Conservation (phyloP, 2,329 filamentous ascomycete genomes). For the Fusarium poae region DNA sequence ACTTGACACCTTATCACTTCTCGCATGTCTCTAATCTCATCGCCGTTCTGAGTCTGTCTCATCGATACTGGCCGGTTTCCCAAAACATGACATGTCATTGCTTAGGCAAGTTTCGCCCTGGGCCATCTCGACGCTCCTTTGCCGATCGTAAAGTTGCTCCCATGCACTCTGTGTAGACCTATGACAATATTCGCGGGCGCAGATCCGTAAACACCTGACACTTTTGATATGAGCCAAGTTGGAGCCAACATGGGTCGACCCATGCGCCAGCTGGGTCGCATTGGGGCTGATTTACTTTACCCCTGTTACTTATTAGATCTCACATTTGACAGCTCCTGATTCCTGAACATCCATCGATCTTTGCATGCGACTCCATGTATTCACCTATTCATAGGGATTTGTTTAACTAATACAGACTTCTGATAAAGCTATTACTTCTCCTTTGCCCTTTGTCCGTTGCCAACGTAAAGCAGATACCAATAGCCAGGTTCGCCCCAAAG, state of each 20-base stretch:
- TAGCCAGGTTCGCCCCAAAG: constrained; percentile 34
- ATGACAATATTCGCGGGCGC: background rate
- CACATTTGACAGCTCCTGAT: constrained; percentile 26
- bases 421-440: constrained; percentile 30
- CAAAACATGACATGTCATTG: constrained; percentile 1
- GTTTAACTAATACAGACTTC: constrained; percentile 19
- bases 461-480: constrained; percentile 28
- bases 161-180: background rate
- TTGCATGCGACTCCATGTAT: constrained; percentile 29
- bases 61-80: background rate
- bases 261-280: constrained; percentile 2
- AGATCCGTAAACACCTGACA: background rate
- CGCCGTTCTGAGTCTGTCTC: background rate
- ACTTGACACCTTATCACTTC: background rate
- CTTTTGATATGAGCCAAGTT: constrained; percentile 4
- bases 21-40: constrained; percentile 6
- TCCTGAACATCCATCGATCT: constrained; percentile 27
- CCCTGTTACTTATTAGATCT: constrained; percentile 35
- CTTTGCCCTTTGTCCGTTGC: background rate
- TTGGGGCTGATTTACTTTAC: background rate
- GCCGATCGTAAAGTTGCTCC: background rate
- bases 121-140: background rate
- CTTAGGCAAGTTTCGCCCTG: background rate
- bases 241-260: constrained; percentile 10
- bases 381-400: constrained; percentile 21